Percentiles rank a stretch among this genome's conserved stretches.
Conservation (phyloP, 2,329 filamentous ascomycete species). For the Hymenotorrendiella dingleyae region DNA sequence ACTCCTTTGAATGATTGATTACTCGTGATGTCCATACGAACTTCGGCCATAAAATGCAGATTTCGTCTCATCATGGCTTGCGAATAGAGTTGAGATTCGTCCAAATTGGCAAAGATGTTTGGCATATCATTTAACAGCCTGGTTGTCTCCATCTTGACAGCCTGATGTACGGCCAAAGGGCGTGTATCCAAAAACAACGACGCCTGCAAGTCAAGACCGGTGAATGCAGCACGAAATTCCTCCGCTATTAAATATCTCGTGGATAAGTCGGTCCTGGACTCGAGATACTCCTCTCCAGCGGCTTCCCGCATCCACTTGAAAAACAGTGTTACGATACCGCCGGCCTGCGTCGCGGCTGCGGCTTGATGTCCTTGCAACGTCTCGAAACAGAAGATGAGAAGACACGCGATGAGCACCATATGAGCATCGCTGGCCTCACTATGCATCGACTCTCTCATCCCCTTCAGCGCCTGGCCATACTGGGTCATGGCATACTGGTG, state of each 20-base stretch:
- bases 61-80: conserved; percentile 5
- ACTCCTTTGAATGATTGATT: not conserved
- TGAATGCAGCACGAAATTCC: conserved; percentile 3
- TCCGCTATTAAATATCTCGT: conserved; percentile 3
- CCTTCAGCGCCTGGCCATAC: conserved; percentile 5
- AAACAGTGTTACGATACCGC: conserved; percentile 2
- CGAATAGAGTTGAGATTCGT: not conserved
- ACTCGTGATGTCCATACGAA: not conserved
- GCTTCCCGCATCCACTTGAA: not conserved
- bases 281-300: too few species aligned
- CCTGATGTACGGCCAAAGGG: not conserved
- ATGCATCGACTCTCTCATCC: conserved; percentile 3
- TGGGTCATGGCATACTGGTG: conserved; percentile 3
- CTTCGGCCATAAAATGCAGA: conserved; percentile 4
- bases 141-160: not conserved
- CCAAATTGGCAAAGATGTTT: not conserved
- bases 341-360: conserved; percentile 1
- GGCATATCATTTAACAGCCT: conserved; percentile 1
- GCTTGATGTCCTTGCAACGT: conserved; percentile 5
- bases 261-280: too few species aligned
- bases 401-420: conserved; percentile 5
- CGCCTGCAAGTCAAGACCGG: conserved; percentile 6
- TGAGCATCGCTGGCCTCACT: not conserved
- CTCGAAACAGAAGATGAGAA: conserved; percentile 8
- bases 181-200: conserved; percentile 3